Conservation (phyloP, 78 protist genomes). For the Diacronema lutheri region DNA sequence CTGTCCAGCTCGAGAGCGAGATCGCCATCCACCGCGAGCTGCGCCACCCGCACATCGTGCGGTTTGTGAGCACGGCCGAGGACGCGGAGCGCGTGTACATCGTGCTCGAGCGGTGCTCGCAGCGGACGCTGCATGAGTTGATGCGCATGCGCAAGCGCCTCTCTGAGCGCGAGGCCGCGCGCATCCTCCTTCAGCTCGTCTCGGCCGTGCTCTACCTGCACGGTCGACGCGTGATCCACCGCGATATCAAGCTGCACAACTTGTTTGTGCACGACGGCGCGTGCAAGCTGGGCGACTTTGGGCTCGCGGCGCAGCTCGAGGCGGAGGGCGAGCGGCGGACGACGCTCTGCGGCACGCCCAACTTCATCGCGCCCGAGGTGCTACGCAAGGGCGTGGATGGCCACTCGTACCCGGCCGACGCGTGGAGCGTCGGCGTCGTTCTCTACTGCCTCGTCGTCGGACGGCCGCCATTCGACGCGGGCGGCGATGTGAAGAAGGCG, state of each 20-base stretch:
- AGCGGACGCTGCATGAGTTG: background rate
- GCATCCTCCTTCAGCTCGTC: background rate
- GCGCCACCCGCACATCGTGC: background rate
- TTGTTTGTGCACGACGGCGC: background rate
- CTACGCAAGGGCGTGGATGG: constrained; percentile 33
- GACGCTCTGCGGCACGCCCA: constrained; percentile 18
- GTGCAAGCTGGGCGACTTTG: constrained; percentile 29
- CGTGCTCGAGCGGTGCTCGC: background rate
- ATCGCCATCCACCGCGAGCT: too few relatives aligned
- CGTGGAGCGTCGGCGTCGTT: background rate
- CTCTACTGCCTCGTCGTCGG: background rate
- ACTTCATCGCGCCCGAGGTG: constrained; percentile 12
- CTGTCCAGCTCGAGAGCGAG: too few relatives aligned
- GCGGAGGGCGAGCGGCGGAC: background rate
- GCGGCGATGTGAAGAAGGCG: background rate
- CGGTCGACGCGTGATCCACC: constrained; percentile 4
- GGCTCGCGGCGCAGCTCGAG: background rate
- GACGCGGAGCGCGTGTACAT: background rate
- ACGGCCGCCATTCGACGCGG: background rate
- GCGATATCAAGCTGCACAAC: constrained; percentile 36
- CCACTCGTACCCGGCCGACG: constrained; percentile 69
- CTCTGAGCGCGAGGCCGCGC: background rate
- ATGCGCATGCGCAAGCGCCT: background rate
- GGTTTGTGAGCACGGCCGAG: background rate
- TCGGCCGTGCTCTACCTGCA: background rate